Conservation (phyloP, 192 early-diverging fungal species). For the Funneliformis mosseae region DNA sequence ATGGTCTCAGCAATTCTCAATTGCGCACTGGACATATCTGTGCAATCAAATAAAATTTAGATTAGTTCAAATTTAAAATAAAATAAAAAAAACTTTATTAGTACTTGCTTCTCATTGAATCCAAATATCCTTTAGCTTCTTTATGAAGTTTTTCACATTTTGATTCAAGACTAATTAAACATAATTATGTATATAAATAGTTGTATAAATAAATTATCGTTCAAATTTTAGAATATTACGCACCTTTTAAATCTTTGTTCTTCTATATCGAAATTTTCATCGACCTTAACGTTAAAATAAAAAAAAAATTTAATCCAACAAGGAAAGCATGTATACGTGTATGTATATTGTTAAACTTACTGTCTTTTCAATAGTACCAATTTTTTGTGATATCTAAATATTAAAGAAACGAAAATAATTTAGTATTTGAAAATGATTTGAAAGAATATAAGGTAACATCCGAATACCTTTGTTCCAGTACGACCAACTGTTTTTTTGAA, state of each 20-base stretch:
- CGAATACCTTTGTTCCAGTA: slow-evolving; percentile 65
- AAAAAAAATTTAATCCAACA: no score
- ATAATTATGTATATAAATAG: not conserved
- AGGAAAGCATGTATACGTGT: no score
- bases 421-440: not conserved
- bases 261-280: slow-evolving; percentile 82
- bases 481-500: slow-evolving; percentile 83
- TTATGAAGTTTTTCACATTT: slow-evolving; percentile 84
- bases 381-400: slow-evolving; percentile 66
- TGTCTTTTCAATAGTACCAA: slow-evolving; percentile 77
- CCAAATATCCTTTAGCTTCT: slow-evolving; percentile 92
- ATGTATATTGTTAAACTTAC: slow-evolving; percentile 26
- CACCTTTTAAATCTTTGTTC: slow-evolving; percentile 74
- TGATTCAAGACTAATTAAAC: slow-evolving; percentile 63
- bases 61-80: not conserved
- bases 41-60: not conserved
- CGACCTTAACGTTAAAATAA: slow-evolving; percentile 39
- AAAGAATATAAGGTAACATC: not conserved
- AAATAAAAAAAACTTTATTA: not conserved
- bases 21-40: slow-evolving; percentile 86
- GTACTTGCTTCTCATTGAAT: slow-evolving; percentile 71
- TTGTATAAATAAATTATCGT: not conserved
- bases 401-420: not conserved
- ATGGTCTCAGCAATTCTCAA: slow-evolving; percentile 83
- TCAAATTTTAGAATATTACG: not conserved